Conservation (phyloP, 495 filamentous ascomycete species). For the Lophiotrema nucula region DNA sequence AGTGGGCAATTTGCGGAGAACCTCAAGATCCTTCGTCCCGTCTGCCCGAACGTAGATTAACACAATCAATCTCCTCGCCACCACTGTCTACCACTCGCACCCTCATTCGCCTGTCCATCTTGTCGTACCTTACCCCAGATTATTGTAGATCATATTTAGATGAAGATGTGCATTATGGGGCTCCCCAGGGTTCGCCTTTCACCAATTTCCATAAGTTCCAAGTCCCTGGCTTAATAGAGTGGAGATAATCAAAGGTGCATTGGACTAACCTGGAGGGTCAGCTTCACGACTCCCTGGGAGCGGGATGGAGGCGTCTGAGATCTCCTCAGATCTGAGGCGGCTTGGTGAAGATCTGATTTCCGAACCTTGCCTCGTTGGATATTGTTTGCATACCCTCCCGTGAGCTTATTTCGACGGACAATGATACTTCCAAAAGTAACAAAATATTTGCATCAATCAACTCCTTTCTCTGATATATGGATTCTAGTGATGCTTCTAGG, state of each 20-base stretch:
- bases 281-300: not conserved
- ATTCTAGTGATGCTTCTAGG: no score
- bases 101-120: not conserved
- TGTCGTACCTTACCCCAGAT: not conserved
- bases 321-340: not conserved
- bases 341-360: not conserved
- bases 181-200: not conserved
- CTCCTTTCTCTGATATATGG: no score
- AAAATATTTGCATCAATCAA: no score
- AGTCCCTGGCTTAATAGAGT: not conserved
- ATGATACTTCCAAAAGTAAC: no score
- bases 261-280: not conserved
- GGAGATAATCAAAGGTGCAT: constrained; percentile 6
- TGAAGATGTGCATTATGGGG: not conserved
- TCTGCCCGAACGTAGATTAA: constrained; percentile 16
- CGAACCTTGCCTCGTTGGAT: not conserved
- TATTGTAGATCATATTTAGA: not conserved
- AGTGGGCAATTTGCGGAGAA: constrained; percentile 23
- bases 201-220: not conserved
- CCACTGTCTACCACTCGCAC: not conserved
- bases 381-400: not conserved
- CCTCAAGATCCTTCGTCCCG: constrained; percentile 9
- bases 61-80: constrained; percentile 10
- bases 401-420: constrained; percentile 16
- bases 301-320: not conserved